Base-by-base conservation (phyloP, 305 asterid genomes). In the Solanum hybrid region DNA sequence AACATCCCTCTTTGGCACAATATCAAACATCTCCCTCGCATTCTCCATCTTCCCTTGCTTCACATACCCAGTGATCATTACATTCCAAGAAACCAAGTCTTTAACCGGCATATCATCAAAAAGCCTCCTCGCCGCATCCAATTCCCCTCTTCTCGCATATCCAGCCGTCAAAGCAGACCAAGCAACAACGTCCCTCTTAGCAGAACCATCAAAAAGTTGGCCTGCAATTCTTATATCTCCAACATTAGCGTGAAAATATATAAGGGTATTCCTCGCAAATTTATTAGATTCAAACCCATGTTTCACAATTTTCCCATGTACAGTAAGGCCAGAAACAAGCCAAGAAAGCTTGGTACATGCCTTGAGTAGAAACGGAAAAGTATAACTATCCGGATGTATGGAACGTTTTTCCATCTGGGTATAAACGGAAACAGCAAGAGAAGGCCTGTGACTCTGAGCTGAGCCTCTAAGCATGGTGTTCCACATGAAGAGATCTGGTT, bases 391-490 rank as follows among this genome's bases (percentile, higher is more conserved):
- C 2, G 96, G 96, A 72, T 14, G 89, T 78, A 93, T 60, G 37
- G 17, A 71, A 32, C 7, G 82, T 73, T 81, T 90, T 75, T 94
- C 96, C 95, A 94, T 91, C 88, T 77, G 72, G 36, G 92, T 75
- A 45, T 90, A 95, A 31, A 93, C 84, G 1, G 95, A 93, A 60
- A 95, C 66, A 2, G 96, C 90, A n/a, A 93, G 60, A 1, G 91
- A 91, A 5, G 98, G 97, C 15, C 93, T 91, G 88, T 85, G 37
- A 91, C 98, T 95, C 92, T 95, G 97, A 78, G 97, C 96, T 37
- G 98, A 95, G 89, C 98, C 98, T 89, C 97, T 92, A 10, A 95
- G 95, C 94, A 95, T 89, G 10, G 96, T 94, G 93, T 95, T 95
- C 95, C 96, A 94, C 95, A 89, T 93, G 91, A 95, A 95, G 64